Conservation (phyloP, 495 filamentous ascomycete species). For the Haplographium delicatum region DNA sequence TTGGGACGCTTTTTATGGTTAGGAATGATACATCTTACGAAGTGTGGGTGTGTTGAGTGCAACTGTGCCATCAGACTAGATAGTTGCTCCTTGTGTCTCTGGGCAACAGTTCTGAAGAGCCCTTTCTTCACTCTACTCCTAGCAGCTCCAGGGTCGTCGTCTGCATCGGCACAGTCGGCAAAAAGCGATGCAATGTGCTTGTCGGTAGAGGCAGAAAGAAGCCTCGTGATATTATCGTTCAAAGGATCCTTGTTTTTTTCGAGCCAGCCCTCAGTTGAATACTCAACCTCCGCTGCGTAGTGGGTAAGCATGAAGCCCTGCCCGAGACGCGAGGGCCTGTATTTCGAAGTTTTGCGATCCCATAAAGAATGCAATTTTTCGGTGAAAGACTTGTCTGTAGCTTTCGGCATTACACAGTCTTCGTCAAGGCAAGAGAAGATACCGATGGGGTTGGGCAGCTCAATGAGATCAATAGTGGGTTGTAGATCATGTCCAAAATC, state of each 20-base stretch:
- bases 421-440: constrained; percentile 99
- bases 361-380: constrained; percentile 95
- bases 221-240: constrained; percentile 90
- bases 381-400: constrained; percentile 92
- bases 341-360: constrained; percentile 94
- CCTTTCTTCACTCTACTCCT: constrained; percentile 94
- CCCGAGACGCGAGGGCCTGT: constrained; percentile 76
- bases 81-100: constrained; percentile 95
- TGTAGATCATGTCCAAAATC: constrained; percentile 97
- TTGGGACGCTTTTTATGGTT: constrained; percentile 99
- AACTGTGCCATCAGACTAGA: constrained; percentile 94
- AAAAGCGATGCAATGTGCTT: constrained; percentile 83
- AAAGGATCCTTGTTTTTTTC: constrained; percentile 99
- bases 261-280: constrained; percentile 90
- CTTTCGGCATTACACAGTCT: constrained; percentile 98
- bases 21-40: constrained; percentile 95
- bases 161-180: constrained; percentile 73
- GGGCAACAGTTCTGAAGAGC: constrained; percentile 93
- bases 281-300: constrained; percentile 97
- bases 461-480: constrained; percentile 96
- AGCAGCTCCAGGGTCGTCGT: constrained; percentile 55
- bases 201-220: constrained; percentile 77
- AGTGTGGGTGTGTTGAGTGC: constrained; percentile 94
- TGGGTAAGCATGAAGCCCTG: constrained; percentile 98
- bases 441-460: constrained; percentile 92